Conservation (phyloP, 1,284 basidiomycete genomes). For the Paramarasmius palmivorus region DNA sequence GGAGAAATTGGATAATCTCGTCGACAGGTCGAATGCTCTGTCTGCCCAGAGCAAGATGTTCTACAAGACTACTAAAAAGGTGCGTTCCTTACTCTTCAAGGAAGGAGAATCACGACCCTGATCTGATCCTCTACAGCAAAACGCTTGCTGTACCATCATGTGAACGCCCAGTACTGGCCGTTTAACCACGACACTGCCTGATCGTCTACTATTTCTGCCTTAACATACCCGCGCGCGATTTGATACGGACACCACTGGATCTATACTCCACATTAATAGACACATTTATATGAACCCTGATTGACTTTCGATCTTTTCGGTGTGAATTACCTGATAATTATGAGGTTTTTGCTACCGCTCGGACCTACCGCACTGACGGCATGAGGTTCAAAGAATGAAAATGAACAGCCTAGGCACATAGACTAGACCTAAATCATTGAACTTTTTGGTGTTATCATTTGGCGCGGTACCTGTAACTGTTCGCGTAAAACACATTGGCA, state of each 20-base stretch:
- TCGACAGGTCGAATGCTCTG: conserved; percentile 91
- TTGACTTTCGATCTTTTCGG: background rate
- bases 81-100: conserved; percentile 32
- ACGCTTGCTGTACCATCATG: conserved; percentile 61
- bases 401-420: no score
- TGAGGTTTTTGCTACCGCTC: no score
- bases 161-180: conserved; percentile 23
- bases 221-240: background rate
- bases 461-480: no score
- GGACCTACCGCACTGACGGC: no score
- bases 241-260: background rate
- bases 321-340: no score
- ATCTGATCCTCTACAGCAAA: conserved; percentile 40
- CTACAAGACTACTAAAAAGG: conserved; percentile 93
- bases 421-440: no score
- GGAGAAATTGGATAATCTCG: conserved; percentile 96
- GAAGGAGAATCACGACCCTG: background rate
- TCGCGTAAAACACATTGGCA: no score
- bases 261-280: background rate
- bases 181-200: conserved; percentile 9
- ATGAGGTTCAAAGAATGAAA: no score
- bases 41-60: conserved; percentile 94
- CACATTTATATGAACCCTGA: background rate
- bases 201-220: background rate
- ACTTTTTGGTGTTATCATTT: no score